These are phyloP conservation scores for Harrya chromipes DNA, from an alignment of 768 basidiomycete species.

Conservation along the genomic window DNA sequence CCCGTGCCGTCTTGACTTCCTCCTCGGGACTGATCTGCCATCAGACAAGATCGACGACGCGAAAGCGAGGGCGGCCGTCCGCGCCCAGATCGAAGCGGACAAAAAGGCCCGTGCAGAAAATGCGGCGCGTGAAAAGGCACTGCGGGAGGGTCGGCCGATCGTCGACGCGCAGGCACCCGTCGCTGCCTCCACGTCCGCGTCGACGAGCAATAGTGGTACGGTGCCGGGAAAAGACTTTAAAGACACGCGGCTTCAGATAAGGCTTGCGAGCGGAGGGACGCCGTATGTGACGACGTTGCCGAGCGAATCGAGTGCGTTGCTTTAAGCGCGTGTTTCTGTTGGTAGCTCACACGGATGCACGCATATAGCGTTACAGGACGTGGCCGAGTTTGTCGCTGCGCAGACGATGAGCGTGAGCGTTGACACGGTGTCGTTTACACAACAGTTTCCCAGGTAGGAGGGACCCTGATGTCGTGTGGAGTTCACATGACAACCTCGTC, in stretches of 20 bases:
- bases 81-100: slow-evolving; percentile 93
- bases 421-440: slow-evolving; percentile 73
- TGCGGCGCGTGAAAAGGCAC: slow-evolving; percentile 84
- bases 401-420: slow-evolving; percentile 69
- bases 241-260: slow-evolving; percentile 87
- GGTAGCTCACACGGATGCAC: not conserved
- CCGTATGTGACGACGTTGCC: slow-evolving; percentile 78
- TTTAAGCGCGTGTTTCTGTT: no score
- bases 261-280: slow-evolving; percentile 72
- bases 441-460: slow-evolving; percentile 80
- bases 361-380: slow-evolving; percentile 67
- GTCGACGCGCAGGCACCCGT: slow-evolving; percentile 33
- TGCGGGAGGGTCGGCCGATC: slow-evolving; percentile 71
- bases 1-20: not conserved
- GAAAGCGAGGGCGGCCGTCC: slow-evolving; percentile 80
- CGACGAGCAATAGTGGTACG: slow-evolving; percentile 28
- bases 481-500: not conserved
- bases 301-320: slow-evolving; percentile 72
- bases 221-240: slow-evolving; percentile 72
- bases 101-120: slow-evolving; percentile 87
- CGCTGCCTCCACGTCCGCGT: slow-evolving; percentile 26
- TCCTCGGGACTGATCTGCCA: not conserved
- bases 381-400: slow-evolving; percentile 83
- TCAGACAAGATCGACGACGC: slow-evolving; percentile 89
- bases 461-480: not conserved